A percentile compares a stretch with the other conserved stretches of the same genome.
phyloP scores from a whole-genome alignment of 441 rosid species.

The Gossypium schwendimanii region DNA sequence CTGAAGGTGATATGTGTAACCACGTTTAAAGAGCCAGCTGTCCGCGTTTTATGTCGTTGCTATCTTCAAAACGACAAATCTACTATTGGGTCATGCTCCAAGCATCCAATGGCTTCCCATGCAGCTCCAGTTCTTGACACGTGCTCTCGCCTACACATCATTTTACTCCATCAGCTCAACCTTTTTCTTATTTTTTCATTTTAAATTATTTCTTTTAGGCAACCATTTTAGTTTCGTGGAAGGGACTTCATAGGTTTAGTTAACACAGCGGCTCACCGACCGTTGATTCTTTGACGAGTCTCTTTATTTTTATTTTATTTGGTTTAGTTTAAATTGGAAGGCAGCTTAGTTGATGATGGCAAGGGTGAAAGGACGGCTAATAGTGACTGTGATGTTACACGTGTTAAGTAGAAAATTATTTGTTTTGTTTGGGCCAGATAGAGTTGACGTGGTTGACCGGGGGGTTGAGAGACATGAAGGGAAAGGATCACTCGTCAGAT shows the following conservation, averaged over 20 bases:
- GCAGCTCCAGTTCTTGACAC: conserved; percentile 1
- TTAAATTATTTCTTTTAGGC: not conserved
- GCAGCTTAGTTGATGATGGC: not conserved
- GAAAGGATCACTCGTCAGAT: not conserved
- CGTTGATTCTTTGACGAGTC: conserved; percentile 17
- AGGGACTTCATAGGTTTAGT: not conserved
- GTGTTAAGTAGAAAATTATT: not conserved
- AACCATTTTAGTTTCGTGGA: not conserved
- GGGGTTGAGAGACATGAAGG: not conserved
- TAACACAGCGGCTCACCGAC: conserved; percentile 28
- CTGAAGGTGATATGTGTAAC: not conserved
- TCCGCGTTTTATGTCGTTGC: conserved; percentile 16
- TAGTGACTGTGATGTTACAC: not conserved
- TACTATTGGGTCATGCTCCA: not conserved
- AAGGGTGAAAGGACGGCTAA: not conserved
- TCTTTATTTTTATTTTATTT: not conserved
- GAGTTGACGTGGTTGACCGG: not conserved
- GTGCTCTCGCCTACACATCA: not conserved
- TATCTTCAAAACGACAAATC: conserved; percentile 4
- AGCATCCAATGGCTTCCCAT: not conserved
- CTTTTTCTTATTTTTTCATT: not conserved
- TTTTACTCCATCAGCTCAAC: not conserved
- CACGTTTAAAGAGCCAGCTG: conserved; percentile 29
- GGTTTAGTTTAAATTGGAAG: not conserved
- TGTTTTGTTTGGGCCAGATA: not conserved